Evolutionary conservation across 192 early-diverging fungal genomes (phyloP).

Genomic region (Anaeromyces robustus): DNA sequence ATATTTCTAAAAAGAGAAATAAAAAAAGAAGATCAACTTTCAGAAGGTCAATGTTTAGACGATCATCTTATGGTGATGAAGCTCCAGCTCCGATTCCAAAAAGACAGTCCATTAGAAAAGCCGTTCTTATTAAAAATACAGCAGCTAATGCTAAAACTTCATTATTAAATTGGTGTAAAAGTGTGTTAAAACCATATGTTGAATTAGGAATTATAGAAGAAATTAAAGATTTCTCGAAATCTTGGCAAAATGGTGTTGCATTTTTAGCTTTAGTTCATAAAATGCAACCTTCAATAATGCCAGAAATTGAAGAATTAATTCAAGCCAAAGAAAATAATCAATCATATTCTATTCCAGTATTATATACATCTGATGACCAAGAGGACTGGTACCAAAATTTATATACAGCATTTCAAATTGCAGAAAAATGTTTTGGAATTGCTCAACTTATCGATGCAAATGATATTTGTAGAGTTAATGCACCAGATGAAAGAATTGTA

Average conservation of each 20-base stretch:
- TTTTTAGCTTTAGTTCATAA: slow-evolving; percentile 11
- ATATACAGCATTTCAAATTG: slow-evolving; percentile 9
- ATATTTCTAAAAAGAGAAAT: neutral
- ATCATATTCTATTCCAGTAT: neutral
- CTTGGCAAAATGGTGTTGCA: slow-evolving; percentile 12
- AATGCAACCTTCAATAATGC: slow-evolving; percentile 4
- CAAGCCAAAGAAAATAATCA: neutral
- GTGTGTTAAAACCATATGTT: slow-evolving; percentile 11
- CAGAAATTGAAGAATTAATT: slow-evolving; percentile 4
- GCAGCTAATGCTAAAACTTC: slow-evolving; percentile 3
- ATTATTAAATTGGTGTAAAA: slow-evolving; percentile 11
- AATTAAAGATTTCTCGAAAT: slow-evolving; percentile 7
- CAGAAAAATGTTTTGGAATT: slow-evolving; percentile 10
- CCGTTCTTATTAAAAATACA: neutral
- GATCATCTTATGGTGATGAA: neutral
- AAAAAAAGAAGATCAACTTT: neutral
- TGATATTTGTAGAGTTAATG: slow-evolving; percentile 8
- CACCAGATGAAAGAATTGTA: slow-evolving; percentile 12
- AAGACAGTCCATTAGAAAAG: neutral
- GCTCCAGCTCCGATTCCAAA: neutral
- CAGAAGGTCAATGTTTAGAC: neutral
- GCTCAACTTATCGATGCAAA: slow-evolving; percentile 10
- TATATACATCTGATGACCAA: slow-evolving; percentile 2
- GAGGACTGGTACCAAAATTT: slow-evolving; percentile 8
- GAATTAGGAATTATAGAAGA: slow-evolving; percentile 8